Conservation (phyloP, 805 yeast species). For the Saccharomycopsis fermentans region DNA sequence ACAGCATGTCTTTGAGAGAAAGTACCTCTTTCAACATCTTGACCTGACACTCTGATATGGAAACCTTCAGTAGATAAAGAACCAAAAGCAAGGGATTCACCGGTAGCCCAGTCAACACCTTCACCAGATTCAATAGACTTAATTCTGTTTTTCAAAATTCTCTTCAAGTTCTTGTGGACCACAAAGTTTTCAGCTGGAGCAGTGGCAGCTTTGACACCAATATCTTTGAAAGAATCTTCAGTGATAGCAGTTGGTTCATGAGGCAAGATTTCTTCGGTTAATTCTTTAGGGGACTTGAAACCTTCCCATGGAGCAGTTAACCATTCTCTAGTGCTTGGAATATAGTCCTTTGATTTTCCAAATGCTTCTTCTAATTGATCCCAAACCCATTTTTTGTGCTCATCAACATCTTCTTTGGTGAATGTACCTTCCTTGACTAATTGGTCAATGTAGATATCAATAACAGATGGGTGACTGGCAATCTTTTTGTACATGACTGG, state of each 20-base stretch:
- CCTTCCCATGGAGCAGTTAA: slow-evolving; percentile 98
- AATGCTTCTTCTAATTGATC: slow-evolving; percentile 83
- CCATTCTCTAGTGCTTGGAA: slow-evolving; percentile 94
- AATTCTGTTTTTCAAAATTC: slow-evolving; percentile 81
- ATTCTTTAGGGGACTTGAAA: slow-evolving; percentile 93
- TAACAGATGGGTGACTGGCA: slow-evolving; percentile 79
- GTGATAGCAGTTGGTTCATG: slow-evolving; percentile 92
- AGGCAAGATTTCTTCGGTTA: slow-evolving; percentile 91
- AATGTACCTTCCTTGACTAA: slow-evolving; percentile 81
- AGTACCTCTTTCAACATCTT: slow-evolving; percentile 99
- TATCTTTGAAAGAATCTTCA: slow-evolving; percentile 56
- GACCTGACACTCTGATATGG: slow-evolving; percentile 96
- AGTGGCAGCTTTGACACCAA: slow-evolving; percentile 70
- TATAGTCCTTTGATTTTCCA: slow-evolving; percentile 77
- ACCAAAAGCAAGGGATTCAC: slow-evolving; percentile 98
- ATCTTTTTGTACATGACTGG: slow-evolving; percentile 93
- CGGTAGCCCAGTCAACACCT: slow-evolving; percentile 98
- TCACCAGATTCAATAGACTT: slow-evolving; percentile 82
- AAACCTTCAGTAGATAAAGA: slow-evolving; percentile 85
- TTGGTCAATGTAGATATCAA: slow-evolving; percentile 75
- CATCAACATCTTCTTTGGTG: slow-evolving; percentile 81
- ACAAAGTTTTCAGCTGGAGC: slow-evolving; percentile 80
- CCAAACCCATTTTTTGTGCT: slow-evolving; percentile 99
- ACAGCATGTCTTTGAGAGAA: slow-evolving; percentile 99
- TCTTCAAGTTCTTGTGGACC: slow-evolving; percentile 90